Conservation (phyloP, 164 flowering plant species). For the Aristolochia californica region DNA sequence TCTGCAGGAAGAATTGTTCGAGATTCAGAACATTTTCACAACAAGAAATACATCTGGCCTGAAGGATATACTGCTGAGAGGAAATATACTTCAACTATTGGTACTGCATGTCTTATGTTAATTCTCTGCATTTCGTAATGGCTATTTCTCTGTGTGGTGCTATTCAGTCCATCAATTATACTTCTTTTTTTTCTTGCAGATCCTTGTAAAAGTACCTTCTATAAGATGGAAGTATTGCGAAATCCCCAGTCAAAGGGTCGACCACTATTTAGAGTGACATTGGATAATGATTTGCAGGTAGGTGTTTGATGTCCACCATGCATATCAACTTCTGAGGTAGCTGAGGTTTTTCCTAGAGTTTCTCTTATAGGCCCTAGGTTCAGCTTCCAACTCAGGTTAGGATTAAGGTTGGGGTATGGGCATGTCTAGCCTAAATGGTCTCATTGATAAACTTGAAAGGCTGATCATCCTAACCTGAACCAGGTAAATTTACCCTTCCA, state of each 20-base stretch:
- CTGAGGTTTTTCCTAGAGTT: too few relatives aligned
- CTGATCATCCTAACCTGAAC: too few relatives aligned
- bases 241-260: slow-evolving; percentile 40
- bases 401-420: too few relatives aligned
- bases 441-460: too few relatives aligned
- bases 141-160: not conserved
- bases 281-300: slow-evolving; percentile 64
- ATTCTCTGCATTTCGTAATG: not conserved
- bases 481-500: too few relatives aligned
- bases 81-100: slow-evolving; percentile 46
- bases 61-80: slow-evolving; percentile 70
- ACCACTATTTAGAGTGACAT: slow-evolving; percentile 71
- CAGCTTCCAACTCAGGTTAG: too few relatives aligned
- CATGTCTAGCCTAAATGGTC: too few relatives aligned
- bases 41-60: slow-evolving; percentile 50
- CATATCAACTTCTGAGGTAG: too few relatives aligned
- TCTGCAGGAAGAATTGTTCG: slow-evolving; percentile 54
- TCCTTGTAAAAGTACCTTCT: slow-evolving; percentile 25
- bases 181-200: slow-evolving; percentile 26
- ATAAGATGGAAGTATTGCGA: slow-evolving; percentile 77
- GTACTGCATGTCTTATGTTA: slow-evolving; percentile 14
- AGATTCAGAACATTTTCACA: slow-evolving; percentile 49
- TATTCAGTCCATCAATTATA: not conserved
- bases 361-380: too few relatives aligned
- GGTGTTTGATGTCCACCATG: not conserved